Evolutionary conservation across 116 monocot species (phyloP).

Genomic region (Zostera marina): DNA sequence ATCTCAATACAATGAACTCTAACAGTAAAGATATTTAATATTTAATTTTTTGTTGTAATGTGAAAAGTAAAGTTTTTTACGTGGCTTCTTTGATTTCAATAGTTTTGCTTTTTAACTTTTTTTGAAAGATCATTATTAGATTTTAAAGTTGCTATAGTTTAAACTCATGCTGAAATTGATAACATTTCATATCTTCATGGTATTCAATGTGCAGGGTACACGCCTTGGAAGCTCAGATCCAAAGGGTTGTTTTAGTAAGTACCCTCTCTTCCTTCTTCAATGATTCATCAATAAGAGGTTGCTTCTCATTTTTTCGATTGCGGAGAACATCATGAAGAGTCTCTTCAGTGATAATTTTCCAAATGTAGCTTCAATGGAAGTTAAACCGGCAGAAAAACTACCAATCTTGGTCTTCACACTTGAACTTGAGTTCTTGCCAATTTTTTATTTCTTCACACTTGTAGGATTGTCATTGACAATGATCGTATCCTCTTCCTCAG

Average conservation of each 20-base stretch:
- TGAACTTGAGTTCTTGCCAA: too few relatives aligned
- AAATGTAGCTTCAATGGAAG: too few relatives aligned
- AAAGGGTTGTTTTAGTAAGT: conserved; percentile 99
- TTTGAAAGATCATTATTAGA: neutral
- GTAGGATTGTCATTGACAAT: too few relatives aligned
- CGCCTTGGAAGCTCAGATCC: conserved; percentile 97
- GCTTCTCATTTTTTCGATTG: neutral
- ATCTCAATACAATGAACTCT: too few relatives aligned
- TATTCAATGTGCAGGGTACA: conserved; percentile 56
- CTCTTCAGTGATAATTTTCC: too few relatives aligned
- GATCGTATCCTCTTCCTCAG: too few relatives aligned
- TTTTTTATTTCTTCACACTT: too few relatives aligned
- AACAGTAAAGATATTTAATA: too few relatives aligned
- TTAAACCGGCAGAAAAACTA: too few relatives aligned
- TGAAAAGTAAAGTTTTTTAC: neutral
- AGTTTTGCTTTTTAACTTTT: neutral
- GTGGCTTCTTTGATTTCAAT: neutral
- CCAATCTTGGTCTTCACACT: too few relatives aligned
- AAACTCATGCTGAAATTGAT: too few relatives aligned
- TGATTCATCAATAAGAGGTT: neutral
- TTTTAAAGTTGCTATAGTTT: neutral
- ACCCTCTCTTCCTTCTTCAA: neutral
- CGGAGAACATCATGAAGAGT: too few relatives aligned
- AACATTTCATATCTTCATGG: neutral
- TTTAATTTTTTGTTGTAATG: neutral